Evolutionary conservation across 2,329 filamentous ascomycete genomes (phyloP), one percentile per base, ranked within the genome.

Genomic region (Aspergillus tubingensis): DNA sequence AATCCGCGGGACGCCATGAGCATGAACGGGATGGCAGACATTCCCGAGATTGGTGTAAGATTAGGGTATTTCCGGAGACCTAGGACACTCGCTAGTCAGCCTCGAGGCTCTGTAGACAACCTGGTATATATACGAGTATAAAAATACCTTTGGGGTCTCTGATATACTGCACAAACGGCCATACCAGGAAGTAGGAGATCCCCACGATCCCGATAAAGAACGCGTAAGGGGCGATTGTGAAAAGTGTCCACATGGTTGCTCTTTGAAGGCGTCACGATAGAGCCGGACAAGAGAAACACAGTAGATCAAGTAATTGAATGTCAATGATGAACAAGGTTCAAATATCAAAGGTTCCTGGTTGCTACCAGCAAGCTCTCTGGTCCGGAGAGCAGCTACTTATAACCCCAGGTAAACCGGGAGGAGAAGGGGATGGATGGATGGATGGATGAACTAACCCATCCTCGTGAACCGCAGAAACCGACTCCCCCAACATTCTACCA

Each of bases 1-100:
- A 78, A 78, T 0, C 77, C 79, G 10, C 72, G 69, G 15, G 76
- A 75, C 1, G 81, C 78, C 17, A 82, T 71, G 3, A 79, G 62
- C 73, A 82, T 81, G 66, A 81, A 84, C 1, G 80, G 76, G 2
- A 84, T 64, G 52, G 79, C 76, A 5, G 78, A 79, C 36, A 83
- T 74, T 11, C 80, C 81, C 0, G 81, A 78, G 13, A 82, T 72
- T 4, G 71, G 63, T 17, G 72, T 73, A 57, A 83, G 70, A 61
- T 77, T 79, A 6, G 80, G 80, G 52, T 80, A 83, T 66, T 75
- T 78, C 7, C 82, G 77, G 2, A 84, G 74, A 7, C 80, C 79
- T 74, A 5, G 8, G 2, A 27, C n/a, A 47, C 8, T 13, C 7
- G 3, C 17, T 47, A 13, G 54, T 65, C 32, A 68, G 52, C 50